These are phyloP conservation scores for Gossypium davidsonii DNA, from an alignment of 441 rosid species.

Conservation along the genomic window DNA sequence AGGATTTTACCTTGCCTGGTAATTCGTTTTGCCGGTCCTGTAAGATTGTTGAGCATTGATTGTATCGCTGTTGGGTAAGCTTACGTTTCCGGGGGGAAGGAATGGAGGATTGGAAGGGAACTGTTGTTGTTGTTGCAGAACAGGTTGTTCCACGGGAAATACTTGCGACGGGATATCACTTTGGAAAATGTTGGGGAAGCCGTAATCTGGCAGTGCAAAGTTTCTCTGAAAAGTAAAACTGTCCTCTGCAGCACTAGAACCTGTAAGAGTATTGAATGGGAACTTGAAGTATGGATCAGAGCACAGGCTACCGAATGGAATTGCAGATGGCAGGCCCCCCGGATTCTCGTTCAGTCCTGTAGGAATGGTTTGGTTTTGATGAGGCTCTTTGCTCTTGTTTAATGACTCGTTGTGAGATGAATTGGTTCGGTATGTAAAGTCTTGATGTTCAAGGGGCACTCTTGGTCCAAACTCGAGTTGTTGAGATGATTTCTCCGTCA, in stretches of 20 bases:
- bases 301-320: conserved; percentile 34
- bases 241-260: conserved; percentile 27
- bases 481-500: conserved; percentile 9
- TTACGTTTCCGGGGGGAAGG: conserved; percentile 14
- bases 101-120: conserved; percentile 14
- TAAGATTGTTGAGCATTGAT: conserved; percentile 21
- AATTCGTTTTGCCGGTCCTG: conserved; percentile 19
- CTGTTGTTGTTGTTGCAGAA: conserved; percentile 16
- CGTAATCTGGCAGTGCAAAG: conserved; percentile 22
- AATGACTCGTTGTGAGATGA: conserved; percentile 8
- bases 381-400: conserved; percentile 14
- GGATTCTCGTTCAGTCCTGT: conserved; percentile 18
- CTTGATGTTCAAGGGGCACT: background rate
- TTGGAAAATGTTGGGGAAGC: conserved; percentile 20
- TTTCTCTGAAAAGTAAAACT: conserved; percentile 29
- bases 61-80: conserved; percentile 23
- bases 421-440: background rate
- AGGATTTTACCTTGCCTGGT: conserved; percentile 18
- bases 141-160: conserved; percentile 21
- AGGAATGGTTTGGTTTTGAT: background rate
- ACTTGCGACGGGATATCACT: conserved; percentile 24
- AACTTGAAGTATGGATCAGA: conserved; percentile 39
- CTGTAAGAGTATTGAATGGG: conserved; percentile 50
- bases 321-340: conserved; percentile 15
- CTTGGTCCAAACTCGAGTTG: conserved; percentile 12